Conservation (phyloP, 2,329 filamentous ascomycete species). For the Diaporthe citri region DNA sequence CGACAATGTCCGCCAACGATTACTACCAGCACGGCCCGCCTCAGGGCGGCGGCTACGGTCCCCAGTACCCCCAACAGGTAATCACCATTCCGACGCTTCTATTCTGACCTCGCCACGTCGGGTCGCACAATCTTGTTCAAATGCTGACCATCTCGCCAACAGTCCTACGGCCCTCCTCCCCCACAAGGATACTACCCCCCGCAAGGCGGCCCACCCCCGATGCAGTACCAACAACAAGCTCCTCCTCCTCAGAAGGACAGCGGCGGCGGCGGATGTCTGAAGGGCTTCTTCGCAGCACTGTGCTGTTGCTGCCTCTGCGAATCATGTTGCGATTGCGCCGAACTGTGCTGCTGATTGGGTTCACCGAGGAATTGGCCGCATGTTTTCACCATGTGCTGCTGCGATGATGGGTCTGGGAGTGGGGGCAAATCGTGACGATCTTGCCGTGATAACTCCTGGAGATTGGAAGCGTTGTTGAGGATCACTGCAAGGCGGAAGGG, state of each 20-base stretch:
- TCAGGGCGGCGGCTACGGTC: conserved; percentile 49
- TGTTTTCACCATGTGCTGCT: background rate
- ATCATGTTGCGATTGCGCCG: conserved; percentile 63
- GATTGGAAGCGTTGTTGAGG: conserved; percentile 7
- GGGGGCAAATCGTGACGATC: conserved; percentile 1
- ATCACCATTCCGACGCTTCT: conserved; percentile 31
- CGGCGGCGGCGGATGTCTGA: conserved; percentile 56
- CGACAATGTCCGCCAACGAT: conserved; percentile 51
- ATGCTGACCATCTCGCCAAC: conserved; percentile 35
- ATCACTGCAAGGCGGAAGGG: background rate
- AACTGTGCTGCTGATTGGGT: conserved; percentile 55
- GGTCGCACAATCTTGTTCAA: background rate
- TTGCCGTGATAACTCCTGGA: background rate
- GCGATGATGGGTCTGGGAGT: background rate
- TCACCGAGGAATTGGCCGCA: background rate
- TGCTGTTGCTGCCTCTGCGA: conserved; percentile 65
- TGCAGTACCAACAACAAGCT: conserved; percentile 61
- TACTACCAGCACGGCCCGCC: conserved; percentile 53
- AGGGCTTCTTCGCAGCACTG: conserved; percentile 59
- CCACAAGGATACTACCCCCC: conserved; percentile 49
- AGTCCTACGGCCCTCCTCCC: conserved; percentile 53
- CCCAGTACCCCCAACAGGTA: conserved; percentile 59
- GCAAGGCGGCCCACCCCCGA: conserved; percentile 59
- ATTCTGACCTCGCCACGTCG: conserved; percentile 1
- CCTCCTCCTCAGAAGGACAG: conserved; percentile 49